Conservation (phyloP, 2,329 filamentous ascomycete species). For the Cercospora berteroae region DNA sequence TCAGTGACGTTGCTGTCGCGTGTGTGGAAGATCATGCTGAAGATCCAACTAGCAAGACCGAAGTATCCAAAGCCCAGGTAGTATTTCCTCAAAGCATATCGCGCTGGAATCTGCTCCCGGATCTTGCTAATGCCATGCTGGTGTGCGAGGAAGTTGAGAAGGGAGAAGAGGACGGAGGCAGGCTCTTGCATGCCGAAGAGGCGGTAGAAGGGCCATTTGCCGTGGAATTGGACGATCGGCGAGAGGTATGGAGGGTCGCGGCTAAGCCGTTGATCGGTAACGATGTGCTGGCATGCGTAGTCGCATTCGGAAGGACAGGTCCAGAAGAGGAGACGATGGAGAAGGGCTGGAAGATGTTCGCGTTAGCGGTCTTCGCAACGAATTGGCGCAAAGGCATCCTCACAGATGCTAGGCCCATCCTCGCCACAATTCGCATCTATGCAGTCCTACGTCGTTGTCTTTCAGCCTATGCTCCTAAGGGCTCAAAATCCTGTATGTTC, state of each 20-base stretch:
- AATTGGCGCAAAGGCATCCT: conserved; percentile 36
- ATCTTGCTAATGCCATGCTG: conserved; percentile 71
- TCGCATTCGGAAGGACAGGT: conserved; percentile 92
- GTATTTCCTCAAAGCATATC: conserved; percentile 75
- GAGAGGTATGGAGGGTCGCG: conserved; percentile 62
- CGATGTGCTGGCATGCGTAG: conserved; percentile 93
- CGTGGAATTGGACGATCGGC: conserved; percentile 86
- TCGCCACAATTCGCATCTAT: conserved; percentile 72
- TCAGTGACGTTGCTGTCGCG: conserved; percentile 83
- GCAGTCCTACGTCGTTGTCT: conserved; percentile 62
- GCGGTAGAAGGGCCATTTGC: conserved; percentile 96
- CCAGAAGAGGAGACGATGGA: conserved; percentile 87
- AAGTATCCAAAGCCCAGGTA: conserved; percentile 79
- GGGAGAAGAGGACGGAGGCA: conserved; percentile 86
- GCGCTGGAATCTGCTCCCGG: conserved; percentile 64
- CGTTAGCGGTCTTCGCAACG: not conserved
- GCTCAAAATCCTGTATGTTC: not conserved
- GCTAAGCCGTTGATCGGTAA: conserved; percentile 69
- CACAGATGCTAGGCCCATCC: conserved; percentile 69
- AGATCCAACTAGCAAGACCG: conserved; percentile 79
- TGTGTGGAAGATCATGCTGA: conserved; percentile 89
- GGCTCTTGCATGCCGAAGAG: conserved; percentile 93
- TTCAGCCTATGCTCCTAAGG: not conserved
- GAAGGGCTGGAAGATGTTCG: conserved; percentile 60
- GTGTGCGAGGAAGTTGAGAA: conserved; percentile 88